A percentile compares a stretch with the other conserved stretches of the same genome.
These are phyloP conservation scores for Aspergillus sp. DNA, from an alignment of 2,329 filamentous ascomycete species.

Conservation along the genomic window DNA sequence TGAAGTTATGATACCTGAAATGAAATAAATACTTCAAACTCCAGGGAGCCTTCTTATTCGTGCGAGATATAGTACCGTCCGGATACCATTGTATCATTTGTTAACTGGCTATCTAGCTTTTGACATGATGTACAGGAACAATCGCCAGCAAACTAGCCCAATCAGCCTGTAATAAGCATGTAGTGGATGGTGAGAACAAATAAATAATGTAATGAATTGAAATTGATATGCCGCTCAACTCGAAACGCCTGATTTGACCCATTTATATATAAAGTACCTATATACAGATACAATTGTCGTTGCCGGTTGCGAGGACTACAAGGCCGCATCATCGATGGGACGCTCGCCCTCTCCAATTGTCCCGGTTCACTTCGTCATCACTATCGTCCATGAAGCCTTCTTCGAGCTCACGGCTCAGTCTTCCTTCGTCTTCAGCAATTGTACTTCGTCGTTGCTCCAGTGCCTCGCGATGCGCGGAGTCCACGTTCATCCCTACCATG, in stretches of 20 bases:
- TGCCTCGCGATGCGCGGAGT: conserved; percentile 46
- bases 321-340: conserved; percentile 16
- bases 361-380: conserved; percentile 53
- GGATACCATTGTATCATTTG: background rate
- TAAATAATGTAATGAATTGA: background rate
- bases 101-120: background rate
- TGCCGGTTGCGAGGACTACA: background rate
- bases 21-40: conserved; percentile 9
- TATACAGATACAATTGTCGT: background rate
- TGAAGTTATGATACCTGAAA: conserved; percentile 22
- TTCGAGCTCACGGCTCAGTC: conserved; percentile 78
- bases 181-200: background rate
- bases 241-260: background rate
- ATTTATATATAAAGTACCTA: background rate
- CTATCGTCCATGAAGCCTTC: conserved; percentile 74
- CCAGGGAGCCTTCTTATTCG: background rate
- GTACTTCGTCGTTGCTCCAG: conserved; percentile 45
- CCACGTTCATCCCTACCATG: conserved; percentile 55
- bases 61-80: background rate
- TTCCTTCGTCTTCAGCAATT: conserved; percentile 44
- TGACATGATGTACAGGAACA: background rate
- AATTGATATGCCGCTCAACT: background rate
- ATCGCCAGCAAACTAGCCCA: background rate
- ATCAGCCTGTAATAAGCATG: background rate
- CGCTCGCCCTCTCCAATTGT: conserved; percentile 28